phyloP scores from a whole-genome alignment of 139 green algal genomes.

The Coccomyxa sp. region DNA sequence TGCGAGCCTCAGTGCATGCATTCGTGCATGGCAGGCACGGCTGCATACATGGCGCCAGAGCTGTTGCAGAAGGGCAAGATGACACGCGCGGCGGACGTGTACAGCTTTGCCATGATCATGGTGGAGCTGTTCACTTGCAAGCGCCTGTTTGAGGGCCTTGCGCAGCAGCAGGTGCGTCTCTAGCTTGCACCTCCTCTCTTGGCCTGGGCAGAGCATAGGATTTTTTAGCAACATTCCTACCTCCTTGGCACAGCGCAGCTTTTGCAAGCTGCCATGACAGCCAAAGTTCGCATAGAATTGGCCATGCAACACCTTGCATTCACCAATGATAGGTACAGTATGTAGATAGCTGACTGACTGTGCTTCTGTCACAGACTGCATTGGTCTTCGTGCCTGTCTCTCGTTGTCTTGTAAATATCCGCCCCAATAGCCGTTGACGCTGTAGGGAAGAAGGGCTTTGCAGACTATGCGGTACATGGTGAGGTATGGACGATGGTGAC shows the following conservation, averaged over 20 bases:
- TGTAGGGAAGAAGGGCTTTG: too few species aligned
- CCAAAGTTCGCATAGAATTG: not conserved
- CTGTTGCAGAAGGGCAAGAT: constrained; percentile 28
- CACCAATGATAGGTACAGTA: not conserved
- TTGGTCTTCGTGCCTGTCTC: too few species aligned
- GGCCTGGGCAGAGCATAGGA: not conserved
- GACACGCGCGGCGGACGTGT: constrained; percentile 30
- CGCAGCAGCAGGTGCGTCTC: constrained; percentile 23
- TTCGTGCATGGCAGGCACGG: constrained; percentile 19
- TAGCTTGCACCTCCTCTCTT: not conserved
- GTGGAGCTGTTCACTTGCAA: constrained; percentile 33
- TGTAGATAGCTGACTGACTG: not conserved
- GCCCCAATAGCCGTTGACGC: too few species aligned
- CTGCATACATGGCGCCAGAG: constrained; percentile 35
- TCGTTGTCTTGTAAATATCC: too few species aligned
- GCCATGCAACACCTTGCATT: not conserved
- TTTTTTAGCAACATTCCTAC: not conserved
- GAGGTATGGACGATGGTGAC: too few species aligned
- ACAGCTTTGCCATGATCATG: constrained; percentile 38
- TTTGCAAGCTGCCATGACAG: not conserved
- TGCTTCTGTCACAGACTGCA: not conserved
- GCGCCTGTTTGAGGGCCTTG: constrained; percentile 26
- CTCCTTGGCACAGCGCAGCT: not conserved
- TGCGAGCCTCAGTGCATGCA: not conserved
- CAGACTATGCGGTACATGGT: too few species aligned